Evolutionary conservation across 768 basidiomycete genomes (phyloP).

Genomic region (Rubroboletus satanas): DNA sequence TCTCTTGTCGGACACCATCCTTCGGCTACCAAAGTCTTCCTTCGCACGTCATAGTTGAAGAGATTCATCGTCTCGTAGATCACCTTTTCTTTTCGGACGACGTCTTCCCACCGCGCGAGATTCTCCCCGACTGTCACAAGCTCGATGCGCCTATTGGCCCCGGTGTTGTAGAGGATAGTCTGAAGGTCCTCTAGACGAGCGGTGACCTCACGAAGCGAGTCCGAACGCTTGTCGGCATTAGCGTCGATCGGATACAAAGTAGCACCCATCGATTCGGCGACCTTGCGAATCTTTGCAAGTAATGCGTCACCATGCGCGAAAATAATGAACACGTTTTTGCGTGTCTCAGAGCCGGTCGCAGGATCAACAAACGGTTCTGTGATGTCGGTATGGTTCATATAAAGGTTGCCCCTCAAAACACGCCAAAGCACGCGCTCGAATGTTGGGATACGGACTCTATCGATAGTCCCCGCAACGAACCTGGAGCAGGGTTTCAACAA

Average conservation of each 20-base stretch:
- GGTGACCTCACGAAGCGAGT: conserved; percentile 85
- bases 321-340: conserved; percentile 99
- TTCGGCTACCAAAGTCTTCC: conserved; percentile 94
- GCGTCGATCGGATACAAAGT: conserved; percentile 96
- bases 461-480: conserved; percentile 95
- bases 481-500: conserved; percentile 35
- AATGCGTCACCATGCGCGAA: conserved; percentile 94
- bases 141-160: conserved; percentile 75
- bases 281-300: conserved; percentile 94
- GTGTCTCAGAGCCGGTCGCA: conserved; percentile 72
- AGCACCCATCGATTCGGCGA: conserved; percentile 98
- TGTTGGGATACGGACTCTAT: conserved; percentile 84
- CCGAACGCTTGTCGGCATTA: conserved; percentile 87
- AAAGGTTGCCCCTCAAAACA: conserved; percentile 93
- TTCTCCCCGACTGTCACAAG: conserved; percentile 81
- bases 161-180: conserved; percentile 86
- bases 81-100: conserved; percentile 91
- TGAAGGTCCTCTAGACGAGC: conserved; percentile 88
- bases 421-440: conserved; percentile 99
- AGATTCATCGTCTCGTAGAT: conserved; percentile 95
- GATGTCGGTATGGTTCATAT: conserved; percentile 99
- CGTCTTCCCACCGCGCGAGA: conserved; percentile 88
- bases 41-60: conserved; percentile 89
- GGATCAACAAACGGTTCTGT: conserved; percentile 89
- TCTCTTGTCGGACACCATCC: conserved; percentile 97